phyloP scores from a whole-genome alignment of 805 yeast species.

The Martiniozyma abietophila region DNA sequence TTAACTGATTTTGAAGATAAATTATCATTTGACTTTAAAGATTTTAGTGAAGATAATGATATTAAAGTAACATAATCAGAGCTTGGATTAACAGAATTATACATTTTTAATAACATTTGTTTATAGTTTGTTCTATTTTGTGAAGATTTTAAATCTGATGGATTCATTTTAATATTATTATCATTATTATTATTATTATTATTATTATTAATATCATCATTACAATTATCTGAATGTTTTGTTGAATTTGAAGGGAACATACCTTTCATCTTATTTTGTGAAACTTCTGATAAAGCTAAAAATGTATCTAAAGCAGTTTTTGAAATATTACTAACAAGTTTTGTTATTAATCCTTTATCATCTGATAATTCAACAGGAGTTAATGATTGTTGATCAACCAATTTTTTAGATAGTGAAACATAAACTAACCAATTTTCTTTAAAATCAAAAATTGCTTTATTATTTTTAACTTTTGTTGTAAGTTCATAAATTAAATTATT shows the following conservation, averaged over 20 bases:
- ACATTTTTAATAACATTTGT: constrained; percentile 21
- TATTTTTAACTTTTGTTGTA: constrained; percentile 22
- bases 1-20: constrained; percentile 21
- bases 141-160: constrained; percentile 12
- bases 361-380: constrained; percentile 39
- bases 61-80: constrained; percentile 34
- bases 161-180: constrained; percentile 10
- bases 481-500: not conserved
- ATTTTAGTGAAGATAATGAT: no score
- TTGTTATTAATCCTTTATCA: constrained; percentile 37
- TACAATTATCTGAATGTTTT: not conserved
- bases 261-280: constrained; percentile 34
- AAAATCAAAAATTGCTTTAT: constrained; percentile 37
- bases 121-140: constrained; percentile 12
- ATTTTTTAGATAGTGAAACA: constrained; percentile 2
- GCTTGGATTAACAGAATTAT: constrained; percentile 22
- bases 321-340: constrained; percentile 40
- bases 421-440: constrained; percentile 42
- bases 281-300: constrained; percentile 35
- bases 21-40: no score
- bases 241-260: no score
- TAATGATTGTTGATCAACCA: constrained; percentile 18
- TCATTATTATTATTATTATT: not conserved
- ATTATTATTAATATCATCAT: not conserved
- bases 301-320: constrained; percentile 39